A percentile compares a stretch with the other conserved stretches of the same genome.
These are phyloP conservation scores for Antarctomyces pellizariae DNA, from an alignment of 495 filamentous ascomycete species.

Conservation along the genomic window DNA sequence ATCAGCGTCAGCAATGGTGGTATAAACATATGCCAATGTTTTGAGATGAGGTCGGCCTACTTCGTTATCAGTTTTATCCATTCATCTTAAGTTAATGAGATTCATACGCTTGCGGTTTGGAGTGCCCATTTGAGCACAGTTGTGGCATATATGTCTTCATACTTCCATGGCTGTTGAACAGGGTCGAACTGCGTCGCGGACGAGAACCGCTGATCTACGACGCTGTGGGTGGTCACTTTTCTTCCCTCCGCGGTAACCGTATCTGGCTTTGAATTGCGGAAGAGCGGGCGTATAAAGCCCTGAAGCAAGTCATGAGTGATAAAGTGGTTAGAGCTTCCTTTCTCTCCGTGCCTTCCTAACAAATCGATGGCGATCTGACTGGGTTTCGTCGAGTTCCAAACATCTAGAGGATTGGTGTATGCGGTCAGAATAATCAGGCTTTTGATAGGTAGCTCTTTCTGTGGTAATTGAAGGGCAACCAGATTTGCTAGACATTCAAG, in stretches of 20 bases:
- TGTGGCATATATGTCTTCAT: constrained; percentile 30
- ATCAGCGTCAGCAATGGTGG: constrained; percentile 61
- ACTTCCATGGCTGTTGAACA: constrained; percentile 51
- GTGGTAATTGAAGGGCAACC: too few species aligned
- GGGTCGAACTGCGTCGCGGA: constrained; percentile 21
- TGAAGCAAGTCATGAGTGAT: constrained; percentile 31
- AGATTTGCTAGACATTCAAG: too few species aligned
- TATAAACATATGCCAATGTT: constrained; percentile 57
- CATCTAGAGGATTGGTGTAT: constrained; percentile 25
- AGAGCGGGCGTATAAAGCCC: constrained; percentile 37
- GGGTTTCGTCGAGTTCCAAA: constrained; percentile 26
- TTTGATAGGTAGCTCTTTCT: too few species aligned
- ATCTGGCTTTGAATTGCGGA: constrained; percentile 36
- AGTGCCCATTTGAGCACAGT: constrained; percentile 46
- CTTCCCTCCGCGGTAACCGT: constrained; percentile 38
- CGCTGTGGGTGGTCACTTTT: constrained; percentile 28
- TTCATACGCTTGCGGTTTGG: constrained; percentile 20
- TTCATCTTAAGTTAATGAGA: constrained; percentile 2
- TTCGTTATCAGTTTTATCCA: constrained; percentile 1
- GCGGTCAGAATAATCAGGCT: constrained; percentile 16
- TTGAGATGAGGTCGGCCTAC: constrained; percentile 7
- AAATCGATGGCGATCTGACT: constrained; percentile 16
- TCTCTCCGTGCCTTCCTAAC: constrained; percentile 18
- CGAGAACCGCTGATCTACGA: constrained; percentile 18
- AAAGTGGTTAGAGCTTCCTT: constrained; percentile 10